Percentiles rank a stretch among this genome's conserved stretches.
phyloP scores from a whole-genome alignment of 1,284 basidiomycete species.

The Cryptococcus wingfieldii region DNA sequence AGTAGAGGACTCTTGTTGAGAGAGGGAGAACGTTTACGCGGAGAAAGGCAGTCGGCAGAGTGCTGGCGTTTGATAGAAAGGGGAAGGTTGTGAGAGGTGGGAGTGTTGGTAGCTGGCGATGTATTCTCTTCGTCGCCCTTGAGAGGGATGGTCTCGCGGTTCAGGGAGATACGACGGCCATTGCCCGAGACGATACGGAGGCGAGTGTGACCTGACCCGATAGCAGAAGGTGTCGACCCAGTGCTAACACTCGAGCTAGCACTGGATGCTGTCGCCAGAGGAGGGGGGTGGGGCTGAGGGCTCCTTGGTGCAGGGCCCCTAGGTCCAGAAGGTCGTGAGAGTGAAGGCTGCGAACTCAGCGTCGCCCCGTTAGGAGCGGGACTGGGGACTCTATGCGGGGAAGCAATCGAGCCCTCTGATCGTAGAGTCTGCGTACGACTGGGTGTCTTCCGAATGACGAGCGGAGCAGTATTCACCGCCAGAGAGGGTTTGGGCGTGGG shows the following conservation, averaged over 20 bases:
- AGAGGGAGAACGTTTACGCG: conserved; percentile 37
- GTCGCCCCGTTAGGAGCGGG: conserved; percentile 2
- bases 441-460: conserved; percentile 5
- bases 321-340: conserved; percentile 10
- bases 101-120: conserved; percentile 5
- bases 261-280: background rate
- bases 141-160: conserved; percentile 34
- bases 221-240: background rate
- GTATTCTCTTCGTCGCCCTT: conserved; percentile 26
- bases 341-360: conserved; percentile 2
- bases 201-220: conserved; percentile 33
- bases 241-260: background rate
- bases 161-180: conserved; percentile 30
- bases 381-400: conserved; percentile 3
- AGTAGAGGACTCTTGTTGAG: background rate
- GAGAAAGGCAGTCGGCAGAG: conserved; percentile 32
- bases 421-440: conserved; percentile 1
- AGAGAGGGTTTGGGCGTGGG: background rate
- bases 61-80: conserved; percentile 36
- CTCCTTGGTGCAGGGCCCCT: conserved; percentile 9
- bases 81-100: background rate
- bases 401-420: conserved; percentile 2
- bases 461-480: background rate
- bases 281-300: conserved; percentile 3
- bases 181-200: conserved; percentile 35